Percentiles rank a stretch among this genome's conserved stretches.
Evolutionary conservation across 371 early-diverging fungal species (phyloP).

Genomic region (Coemansia sp.): DNA sequence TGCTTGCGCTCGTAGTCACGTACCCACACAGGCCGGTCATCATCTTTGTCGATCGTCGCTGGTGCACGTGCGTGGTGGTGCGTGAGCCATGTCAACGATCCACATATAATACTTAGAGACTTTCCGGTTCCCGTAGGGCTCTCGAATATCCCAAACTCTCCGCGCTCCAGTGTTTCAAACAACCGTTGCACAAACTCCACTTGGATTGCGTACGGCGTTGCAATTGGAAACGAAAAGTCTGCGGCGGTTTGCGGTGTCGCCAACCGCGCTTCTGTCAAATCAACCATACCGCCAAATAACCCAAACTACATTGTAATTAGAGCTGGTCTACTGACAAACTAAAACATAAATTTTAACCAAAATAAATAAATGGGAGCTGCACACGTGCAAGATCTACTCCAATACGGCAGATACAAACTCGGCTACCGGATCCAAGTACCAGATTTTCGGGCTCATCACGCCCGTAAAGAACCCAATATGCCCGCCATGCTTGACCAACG

Average conservation of each 20-base stretch:
- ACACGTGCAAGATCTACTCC: neutral
- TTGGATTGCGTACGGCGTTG: constrained; percentile 74
- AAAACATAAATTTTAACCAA: neutral
- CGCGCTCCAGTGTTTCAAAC: constrained; percentile 63
- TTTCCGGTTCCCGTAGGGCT: constrained; percentile 94
- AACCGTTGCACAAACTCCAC: constrained; percentile 74
- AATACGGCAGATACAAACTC: constrained; percentile 67
- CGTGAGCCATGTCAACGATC: constrained; percentile 77
- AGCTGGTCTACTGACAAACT: neutral
- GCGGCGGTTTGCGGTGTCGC: constrained; percentile 24
- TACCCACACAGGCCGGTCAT: constrained; percentile 46
- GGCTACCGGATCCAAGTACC: constrained; percentile 63
- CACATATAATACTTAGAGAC: constrained; percentile 82
- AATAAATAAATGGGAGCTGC: neutral
- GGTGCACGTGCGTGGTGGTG: constrained; percentile 46
- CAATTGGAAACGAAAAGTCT: constrained; percentile 64
- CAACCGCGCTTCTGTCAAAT: constrained; percentile 4
- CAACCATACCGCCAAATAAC: no score
- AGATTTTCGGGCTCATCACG: constrained; percentile 53
- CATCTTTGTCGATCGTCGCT: neutral
- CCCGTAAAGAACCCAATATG: constrained; percentile 92
- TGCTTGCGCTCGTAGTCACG: constrained; percentile 36
- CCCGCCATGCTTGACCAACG: constrained; percentile 82
- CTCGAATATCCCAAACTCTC: constrained; percentile 82
- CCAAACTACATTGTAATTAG: no score